Evolutionary conservation across 2,329 filamentous ascomycete genomes (phyloP).

Genomic region (Hortaea werneckii): DNA sequence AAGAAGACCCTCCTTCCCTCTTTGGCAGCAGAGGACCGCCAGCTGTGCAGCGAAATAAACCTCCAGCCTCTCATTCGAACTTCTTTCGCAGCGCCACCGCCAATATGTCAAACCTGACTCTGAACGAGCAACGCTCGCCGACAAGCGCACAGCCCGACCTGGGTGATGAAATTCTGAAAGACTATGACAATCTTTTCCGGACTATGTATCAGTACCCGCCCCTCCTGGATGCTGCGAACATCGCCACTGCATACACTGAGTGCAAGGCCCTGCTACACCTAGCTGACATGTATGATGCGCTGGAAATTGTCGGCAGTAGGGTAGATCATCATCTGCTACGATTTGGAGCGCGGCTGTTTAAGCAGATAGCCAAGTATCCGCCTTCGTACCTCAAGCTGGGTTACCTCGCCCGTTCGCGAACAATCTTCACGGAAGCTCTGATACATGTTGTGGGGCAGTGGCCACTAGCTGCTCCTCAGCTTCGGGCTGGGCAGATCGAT

Average conservation of each 20-base stretch:
- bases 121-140: conserved; percentile 33
- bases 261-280: conserved; percentile 81
- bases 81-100: conserved; percentile 78
- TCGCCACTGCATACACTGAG: conserved; percentile 85
- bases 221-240: conserved; percentile 71
- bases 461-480: conserved; percentile 68
- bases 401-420: conserved; percentile 71
- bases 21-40: conserved; percentile 30
- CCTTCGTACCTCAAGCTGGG: conserved; percentile 85
- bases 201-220: conserved; percentile 93
- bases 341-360: conserved; percentile 85
- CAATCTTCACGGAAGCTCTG: conserved; percentile 67
- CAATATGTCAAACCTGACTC: conserved; percentile 54
- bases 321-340: conserved; percentile 90
- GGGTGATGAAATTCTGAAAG: conserved; percentile 64
- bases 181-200: conserved; percentile 92
- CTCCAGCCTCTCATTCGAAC: conserved; percentile 50
- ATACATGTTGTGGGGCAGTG: conserved; percentile 93
- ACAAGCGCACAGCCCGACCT: conserved; percentile 40
- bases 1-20: conserved; percentile 38
- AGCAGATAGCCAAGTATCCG: conserved; percentile 93
- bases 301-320: conserved; percentile 75
- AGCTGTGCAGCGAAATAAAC: conserved; percentile 48
- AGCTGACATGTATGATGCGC: conserved; percentile 90
- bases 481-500: conserved; percentile 59